phyloP scores from a whole-genome alignment of 2,329 filamentous ascomycete species.

The Parasarocladium wereldwijsianum region DNA sequence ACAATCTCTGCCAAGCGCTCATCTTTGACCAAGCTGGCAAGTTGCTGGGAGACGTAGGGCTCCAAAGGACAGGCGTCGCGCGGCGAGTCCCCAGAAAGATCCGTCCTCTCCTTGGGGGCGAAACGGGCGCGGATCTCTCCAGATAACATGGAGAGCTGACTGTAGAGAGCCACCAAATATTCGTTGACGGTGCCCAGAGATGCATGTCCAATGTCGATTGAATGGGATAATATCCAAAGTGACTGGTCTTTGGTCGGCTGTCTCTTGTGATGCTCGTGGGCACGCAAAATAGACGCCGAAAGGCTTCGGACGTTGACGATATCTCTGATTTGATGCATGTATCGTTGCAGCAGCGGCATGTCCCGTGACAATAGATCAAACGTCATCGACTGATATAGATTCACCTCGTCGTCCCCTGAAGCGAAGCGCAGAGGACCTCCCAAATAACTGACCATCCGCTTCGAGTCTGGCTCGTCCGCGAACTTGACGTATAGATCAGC shows the following conservation, averaged over 20 bases:
- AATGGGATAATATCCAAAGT: constrained; percentile 53
- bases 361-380: constrained; percentile 22
- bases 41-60: constrained; percentile 47
- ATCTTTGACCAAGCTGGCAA: constrained; percentile 60
- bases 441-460: constrained; percentile 1
- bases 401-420: constrained; percentile 1
- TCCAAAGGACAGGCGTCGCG: constrained; percentile 20
- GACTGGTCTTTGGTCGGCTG: constrained; percentile 23
- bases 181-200: constrained; percentile 17
- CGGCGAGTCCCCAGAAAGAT: constrained; percentile 7
- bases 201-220: constrained; percentile 39
- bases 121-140: constrained; percentile 34
- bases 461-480: constrained; percentile 9
- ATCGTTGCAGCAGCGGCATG: constrained; percentile 25
- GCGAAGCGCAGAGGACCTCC: neutral
- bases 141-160: constrained; percentile 36
- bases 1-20: constrained; percentile 46
- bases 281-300: constrained; percentile 24
- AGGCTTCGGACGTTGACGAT: constrained; percentile 24
- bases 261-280: constrained; percentile 7
- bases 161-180: constrained; percentile 37
- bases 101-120: constrained; percentile 9
- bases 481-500: constrained; percentile 21
- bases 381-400: constrained; percentile 17
- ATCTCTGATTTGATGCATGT: constrained; percentile 19